These are phyloP conservation scores for Yueomyces sp. DNA, from an alignment of 805 yeast genomes.

Conservation along the genomic window DNA sequence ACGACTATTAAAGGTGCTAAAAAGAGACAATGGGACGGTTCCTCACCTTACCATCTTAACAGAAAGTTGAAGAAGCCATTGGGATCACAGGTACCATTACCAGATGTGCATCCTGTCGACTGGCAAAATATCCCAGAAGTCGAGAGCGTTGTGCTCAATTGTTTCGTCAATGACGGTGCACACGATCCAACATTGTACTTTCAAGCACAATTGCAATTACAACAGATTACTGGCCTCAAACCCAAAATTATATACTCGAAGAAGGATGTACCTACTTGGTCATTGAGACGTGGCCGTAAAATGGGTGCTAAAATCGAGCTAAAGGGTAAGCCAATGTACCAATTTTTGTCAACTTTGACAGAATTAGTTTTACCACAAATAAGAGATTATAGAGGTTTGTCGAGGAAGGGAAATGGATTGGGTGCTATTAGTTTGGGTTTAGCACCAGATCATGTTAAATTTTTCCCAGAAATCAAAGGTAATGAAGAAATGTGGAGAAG, in stretches of 20 bases:
- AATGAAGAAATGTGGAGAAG: conserved; percentile 83
- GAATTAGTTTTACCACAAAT: conserved; percentile 90
- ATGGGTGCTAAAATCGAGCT: conserved; percentile 83
- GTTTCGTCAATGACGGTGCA: conserved; percentile 63
- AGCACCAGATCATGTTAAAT: conserved; percentile 57
- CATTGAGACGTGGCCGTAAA: conserved; percentile 71
- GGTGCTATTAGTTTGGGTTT: conserved; percentile 85
- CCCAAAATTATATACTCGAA: conserved; percentile 62
- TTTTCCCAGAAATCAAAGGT: conserved; percentile 87
- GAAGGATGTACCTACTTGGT: conserved; percentile 75
- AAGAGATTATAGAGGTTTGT: conserved; percentile 74
- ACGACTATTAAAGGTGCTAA: conserved; percentile 46
- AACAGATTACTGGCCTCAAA: conserved; percentile 88
- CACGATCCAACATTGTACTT: conserved; percentile 61
- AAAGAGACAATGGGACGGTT: conserved; percentile 72
- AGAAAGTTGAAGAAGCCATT: conserved; percentile 65
- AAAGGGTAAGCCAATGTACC: conserved; percentile 70
- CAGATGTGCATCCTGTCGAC: conserved; percentile 57
- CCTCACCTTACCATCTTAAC: conserved; percentile 79
- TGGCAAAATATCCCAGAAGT: conserved; percentile 61
- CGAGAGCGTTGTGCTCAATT: conserved; percentile 54
- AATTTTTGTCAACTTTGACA: conserved; percentile 72
- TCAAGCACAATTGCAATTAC: conserved; percentile 65
- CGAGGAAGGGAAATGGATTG: conserved; percentile 64
- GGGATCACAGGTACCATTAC: conserved; percentile 63